Evolutionary conservation across 768 basidiomycete genomes (phyloP).

Genomic region (Collybia mongolica): DNA sequence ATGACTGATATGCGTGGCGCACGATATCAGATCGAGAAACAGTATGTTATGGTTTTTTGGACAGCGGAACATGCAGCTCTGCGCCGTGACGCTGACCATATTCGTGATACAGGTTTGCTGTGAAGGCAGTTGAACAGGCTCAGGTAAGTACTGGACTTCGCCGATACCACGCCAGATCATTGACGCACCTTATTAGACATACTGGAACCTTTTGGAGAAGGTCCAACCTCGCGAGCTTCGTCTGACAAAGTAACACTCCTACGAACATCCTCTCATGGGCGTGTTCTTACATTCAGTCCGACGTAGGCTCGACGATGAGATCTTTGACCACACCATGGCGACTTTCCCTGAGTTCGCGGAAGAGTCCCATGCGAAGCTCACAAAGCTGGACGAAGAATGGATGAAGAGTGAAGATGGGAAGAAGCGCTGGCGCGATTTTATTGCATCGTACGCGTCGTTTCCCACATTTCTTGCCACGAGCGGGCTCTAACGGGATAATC

Average conservation of each 20-base stretch:
- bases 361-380: constrained; percentile 42
- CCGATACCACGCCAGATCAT: constrained; percentile 1
- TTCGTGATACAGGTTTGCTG: constrained; percentile 63
- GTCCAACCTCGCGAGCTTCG: constrained; percentile 73
- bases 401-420: constrained; percentile 91
- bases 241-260: constrained; percentile 66
- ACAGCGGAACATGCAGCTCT: not conserved
- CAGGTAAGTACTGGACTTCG: constrained; percentile 54
- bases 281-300: not conserved
- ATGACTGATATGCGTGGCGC: not conserved
- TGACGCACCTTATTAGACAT: constrained; percentile 55
- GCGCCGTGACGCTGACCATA: not conserved
- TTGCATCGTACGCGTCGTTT: constrained; percentile 52
- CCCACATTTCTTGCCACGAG: not conserved
- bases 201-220: constrained; percentile 90
- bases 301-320: constrained; percentile 83
- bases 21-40: constrained; percentile 83
- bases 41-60: constrained; percentile 49
- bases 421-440: constrained; percentile 88
- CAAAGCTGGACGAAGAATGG: constrained; percentile 81
- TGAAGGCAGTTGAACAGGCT: constrained; percentile 95
- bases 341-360: constrained; percentile 80
- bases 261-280: constrained; percentile 14
- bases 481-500: not conserved
- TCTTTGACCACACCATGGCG: constrained; percentile 71